Conservation (phyloP, 78 protist genomes). For the Acrasis kona region DNA sequence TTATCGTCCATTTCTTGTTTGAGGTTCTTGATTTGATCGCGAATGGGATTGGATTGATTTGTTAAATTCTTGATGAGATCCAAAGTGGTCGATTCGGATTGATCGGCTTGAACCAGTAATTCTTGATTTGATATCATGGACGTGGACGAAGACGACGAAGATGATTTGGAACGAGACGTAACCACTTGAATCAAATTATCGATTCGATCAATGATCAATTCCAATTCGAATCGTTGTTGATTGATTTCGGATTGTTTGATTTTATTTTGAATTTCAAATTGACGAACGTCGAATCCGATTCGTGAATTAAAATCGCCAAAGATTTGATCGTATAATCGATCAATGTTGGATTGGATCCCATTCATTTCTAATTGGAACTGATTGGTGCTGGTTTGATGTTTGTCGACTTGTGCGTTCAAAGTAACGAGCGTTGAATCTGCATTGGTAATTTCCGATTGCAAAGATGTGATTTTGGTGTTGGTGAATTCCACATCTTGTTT, state of each 20-base stretch:
- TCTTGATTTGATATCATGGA: too few relatives aligned
- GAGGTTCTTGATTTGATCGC: background rate
- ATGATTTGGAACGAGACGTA: too few relatives aligned
- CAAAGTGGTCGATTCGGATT: too few relatives aligned
- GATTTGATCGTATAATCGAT: slow-evolving; percentile 15
- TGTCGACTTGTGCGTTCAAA: background rate
- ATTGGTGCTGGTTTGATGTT: background rate
- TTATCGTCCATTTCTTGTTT: background rate
- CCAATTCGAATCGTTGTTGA: too few relatives aligned
- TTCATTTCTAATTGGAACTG: background rate
- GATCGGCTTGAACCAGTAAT: too few relatives aligned
- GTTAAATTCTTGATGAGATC: too few relatives aligned
- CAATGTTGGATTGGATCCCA: background rate
- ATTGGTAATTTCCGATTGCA: background rate
- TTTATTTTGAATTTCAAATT: too few relatives aligned
- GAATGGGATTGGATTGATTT: too few relatives aligned
- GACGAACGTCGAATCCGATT: slow-evolving; percentile 42
- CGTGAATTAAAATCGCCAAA: slow-evolving; percentile 34
- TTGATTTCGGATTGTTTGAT: too few relatives aligned
- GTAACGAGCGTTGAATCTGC: background rate
- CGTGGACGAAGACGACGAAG: too few relatives aligned
- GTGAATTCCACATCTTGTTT: background rate
- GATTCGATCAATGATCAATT: too few relatives aligned
- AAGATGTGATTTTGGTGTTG: background rate
- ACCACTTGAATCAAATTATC: too few relatives aligned